Evolutionary conservation across 768 basidiomycete species (phyloP).

Genomic region (Lentinus brumalis): DNA sequence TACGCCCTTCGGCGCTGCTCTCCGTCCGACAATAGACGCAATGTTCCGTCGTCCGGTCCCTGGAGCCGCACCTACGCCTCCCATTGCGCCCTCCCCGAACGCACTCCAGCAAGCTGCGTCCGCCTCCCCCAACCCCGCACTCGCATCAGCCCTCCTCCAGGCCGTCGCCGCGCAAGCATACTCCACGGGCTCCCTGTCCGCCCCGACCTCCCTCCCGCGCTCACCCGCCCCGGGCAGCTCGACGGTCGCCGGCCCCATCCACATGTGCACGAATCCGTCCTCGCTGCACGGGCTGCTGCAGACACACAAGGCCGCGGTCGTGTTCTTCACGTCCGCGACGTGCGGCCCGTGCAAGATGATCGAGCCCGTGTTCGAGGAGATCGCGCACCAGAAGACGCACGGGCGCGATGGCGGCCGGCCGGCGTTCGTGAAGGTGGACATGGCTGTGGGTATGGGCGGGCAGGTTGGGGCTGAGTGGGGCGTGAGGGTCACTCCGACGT

Average conservation of each 20-base stretch:
- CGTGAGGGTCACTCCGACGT: slow-evolving; percentile 83
- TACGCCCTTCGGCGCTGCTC: slow-evolving; percentile 82
- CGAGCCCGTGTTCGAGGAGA: slow-evolving; percentile 78
- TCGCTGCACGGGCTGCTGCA: slow-evolving; percentile 68
- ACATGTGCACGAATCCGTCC: slow-evolving; percentile 71
- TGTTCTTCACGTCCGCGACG: slow-evolving; percentile 76
- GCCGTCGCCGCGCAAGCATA: slow-evolving; percentile 56
- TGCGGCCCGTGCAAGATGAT: slow-evolving; percentile 85
- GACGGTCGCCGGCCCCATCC: slow-evolving; percentile 62
- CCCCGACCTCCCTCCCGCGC: slow-evolving; percentile 24
- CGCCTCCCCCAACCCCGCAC: slow-evolving; percentile 48
- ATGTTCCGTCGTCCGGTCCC: slow-evolving; percentile 74
- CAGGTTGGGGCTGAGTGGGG: slow-evolving; percentile 63
- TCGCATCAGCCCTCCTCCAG: slow-evolving; percentile 56
- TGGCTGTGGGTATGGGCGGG: slow-evolving; percentile 65
- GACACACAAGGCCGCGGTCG: slow-evolving; percentile 71
- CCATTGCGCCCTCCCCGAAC: slow-evolving; percentile 35
- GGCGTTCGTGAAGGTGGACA: slow-evolving; percentile 85
- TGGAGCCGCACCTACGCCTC: slow-evolving; percentile 37
- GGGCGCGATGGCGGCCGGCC: slow-evolving; percentile 41
- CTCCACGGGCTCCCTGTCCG: slow-evolving; percentile 21
- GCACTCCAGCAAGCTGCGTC: slow-evolving; percentile 32
- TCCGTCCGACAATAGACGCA: slow-evolving; percentile 88
- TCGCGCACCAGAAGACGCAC: slow-evolving; percentile 63
- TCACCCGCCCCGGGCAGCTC: slow-evolving; percentile 42